A percentile compares a stretch with the other conserved stretches of the same genome.
Evolutionary conservation across 176 grass and related monocot genomes (phyloP).

Genomic region (Eleusine coracana): DNA sequence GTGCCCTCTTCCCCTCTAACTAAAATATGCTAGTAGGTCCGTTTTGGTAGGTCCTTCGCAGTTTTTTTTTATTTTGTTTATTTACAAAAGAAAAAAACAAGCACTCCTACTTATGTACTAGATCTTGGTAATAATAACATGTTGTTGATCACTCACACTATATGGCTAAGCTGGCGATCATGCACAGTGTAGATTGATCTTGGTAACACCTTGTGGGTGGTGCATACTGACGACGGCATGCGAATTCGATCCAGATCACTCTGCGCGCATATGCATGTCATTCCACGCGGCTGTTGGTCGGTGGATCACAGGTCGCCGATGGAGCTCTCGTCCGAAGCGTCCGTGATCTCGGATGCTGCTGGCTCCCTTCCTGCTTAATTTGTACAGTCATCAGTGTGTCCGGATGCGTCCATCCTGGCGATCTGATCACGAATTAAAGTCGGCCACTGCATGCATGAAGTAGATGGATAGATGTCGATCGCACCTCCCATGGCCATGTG

Average conservation of each 20-base stretch:
- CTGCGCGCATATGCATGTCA: too few species aligned
- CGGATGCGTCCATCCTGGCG: neutral
- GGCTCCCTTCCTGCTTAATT: too few species aligned
- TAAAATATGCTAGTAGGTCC: neutral
- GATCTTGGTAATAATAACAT: neutral
- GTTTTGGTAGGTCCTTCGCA: too few species aligned
- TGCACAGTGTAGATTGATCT: neutral
- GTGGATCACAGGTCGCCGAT: neutral
- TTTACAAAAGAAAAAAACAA: too few species aligned
- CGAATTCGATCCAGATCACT: neutral
- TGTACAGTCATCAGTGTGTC: neutral
- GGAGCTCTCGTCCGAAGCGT: neutral
- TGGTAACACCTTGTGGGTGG: neutral
- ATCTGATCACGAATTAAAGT: neutral
- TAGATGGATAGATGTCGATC: neutral
- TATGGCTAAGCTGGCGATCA: neutral
- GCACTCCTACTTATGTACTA: too few species aligned
- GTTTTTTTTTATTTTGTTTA: too few species aligned
- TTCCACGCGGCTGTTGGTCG: neutral
- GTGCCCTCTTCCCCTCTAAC: neutral
- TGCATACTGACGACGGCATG: neutral
- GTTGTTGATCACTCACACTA: too few species aligned
- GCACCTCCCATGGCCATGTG: neutral
- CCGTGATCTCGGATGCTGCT: constrained; percentile 12
- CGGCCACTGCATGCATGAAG: neutral